Evolutionary conservation across 2,329 filamentous ascomycete genomes (phyloP).

Genomic region (Magnaporthiopsis rhizophila): DNA sequence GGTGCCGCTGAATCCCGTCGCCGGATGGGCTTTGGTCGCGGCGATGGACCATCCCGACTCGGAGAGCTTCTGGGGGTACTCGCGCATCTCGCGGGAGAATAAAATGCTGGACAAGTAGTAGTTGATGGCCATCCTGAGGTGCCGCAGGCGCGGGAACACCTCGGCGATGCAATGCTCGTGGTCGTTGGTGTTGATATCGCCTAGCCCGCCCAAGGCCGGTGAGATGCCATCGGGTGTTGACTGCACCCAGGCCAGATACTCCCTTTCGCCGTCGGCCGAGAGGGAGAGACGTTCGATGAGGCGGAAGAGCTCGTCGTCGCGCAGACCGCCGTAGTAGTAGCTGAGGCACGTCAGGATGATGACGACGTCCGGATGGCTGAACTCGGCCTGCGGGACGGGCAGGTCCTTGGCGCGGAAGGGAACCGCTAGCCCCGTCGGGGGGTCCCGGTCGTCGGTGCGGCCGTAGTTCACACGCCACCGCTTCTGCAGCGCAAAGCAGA

Average conservation of each 20-base stretch:
- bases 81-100: slow-evolving; percentile 53
- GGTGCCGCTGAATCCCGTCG: slow-evolving; percentile 63
- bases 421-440: slow-evolving; percentile 41
- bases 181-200: slow-evolving; percentile 53
- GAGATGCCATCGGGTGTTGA: slow-evolving; percentile 25
- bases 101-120: slow-evolving; percentile 53
- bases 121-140: slow-evolving; percentile 48
- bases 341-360: slow-evolving; percentile 47
- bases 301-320: slow-evolving; percentile 37
- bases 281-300: slow-evolving; percentile 38
- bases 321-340: slow-evolving; percentile 50
- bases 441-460: slow-evolving; percentile 32
- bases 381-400: slow-evolving; percentile 48
- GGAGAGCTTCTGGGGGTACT: slow-evolving; percentile 56
- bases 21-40: slow-evolving; percentile 34
- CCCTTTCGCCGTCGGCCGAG: slow-evolving; percentile 40
- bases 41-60: slow-evolving; percentile 62
- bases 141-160: slow-evolving; percentile 45
- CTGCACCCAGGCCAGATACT: slow-evolving; percentile 43
- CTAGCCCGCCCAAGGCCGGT: slow-evolving; percentile 28
- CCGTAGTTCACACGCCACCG: slow-evolving; percentile 61
- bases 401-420: slow-evolving; percentile 53
- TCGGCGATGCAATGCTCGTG: slow-evolving; percentile 31
- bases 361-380: slow-evolving; percentile 54
- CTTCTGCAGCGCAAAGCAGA: slow-evolving; percentile 49